Evolutionary conservation across 2,329 filamentous ascomycete species (phyloP), one percentile per base, ranked within the genome.

Genomic region (Coniochaeta hoffmannii): DNA sequence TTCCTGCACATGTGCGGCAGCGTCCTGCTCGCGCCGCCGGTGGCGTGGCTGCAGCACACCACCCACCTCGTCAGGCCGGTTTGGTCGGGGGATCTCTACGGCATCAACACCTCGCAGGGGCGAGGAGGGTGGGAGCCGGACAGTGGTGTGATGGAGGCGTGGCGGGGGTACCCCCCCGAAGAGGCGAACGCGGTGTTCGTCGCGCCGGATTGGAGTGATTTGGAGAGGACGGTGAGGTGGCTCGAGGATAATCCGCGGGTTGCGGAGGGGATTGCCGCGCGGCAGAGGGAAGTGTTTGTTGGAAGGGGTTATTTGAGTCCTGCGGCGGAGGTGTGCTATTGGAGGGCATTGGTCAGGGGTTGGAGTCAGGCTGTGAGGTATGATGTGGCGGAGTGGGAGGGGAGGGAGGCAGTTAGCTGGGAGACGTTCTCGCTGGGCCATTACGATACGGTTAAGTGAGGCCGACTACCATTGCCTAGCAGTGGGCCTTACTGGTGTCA

Each of bases 241-340:
- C 59, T 78, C n/a, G 69, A 74, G 44, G 58, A 59, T 1, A 66
- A 76, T 55, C 71, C 71, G 2, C 61, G 63, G 1, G 58, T 70
- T 1, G 74, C 74, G 1, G 68, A 67, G 56, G 69, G 69, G 0
- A 76, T 78, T 50, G 75, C 75, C 5, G 53, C 63, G 31, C 65
- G 73, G 26, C 75, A 77, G 63, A 70, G 73, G 34, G 68, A 64
- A 17, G 53, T 70, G 36, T 74, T 72, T 59, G 64, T 67, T 3
- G 68, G 62, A 30, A 64, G 62, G 1, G 75, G 74, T 1, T 73
- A 75, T 59, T 60, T 76, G 19, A 73, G 72, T 53, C 67, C 69
- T 4, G 74, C 74, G 9, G 73, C 75, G 0, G 76, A 78, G 60
- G 66, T 62, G 44, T 79, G 76, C 60, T 78, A 78, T 64, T 79